phyloP scores from a whole-genome alignment of 2,329 filamentous ascomycete species.

The Hirsutella thompsonii region DNA sequence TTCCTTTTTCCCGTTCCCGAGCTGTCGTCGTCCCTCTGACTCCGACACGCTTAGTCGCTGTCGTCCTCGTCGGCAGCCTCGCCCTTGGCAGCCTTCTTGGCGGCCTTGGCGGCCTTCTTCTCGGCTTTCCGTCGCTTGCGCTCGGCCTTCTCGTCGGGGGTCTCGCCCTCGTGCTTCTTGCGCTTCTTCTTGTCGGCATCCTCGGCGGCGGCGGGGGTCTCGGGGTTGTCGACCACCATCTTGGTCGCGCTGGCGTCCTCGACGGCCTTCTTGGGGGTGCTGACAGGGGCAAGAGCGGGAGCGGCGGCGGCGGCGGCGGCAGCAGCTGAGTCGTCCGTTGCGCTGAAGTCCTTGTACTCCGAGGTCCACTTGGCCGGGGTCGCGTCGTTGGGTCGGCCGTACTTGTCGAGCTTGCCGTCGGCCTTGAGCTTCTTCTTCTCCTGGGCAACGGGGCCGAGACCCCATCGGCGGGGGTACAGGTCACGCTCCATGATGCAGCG shows the following conservation, averaged over 20 bases:
- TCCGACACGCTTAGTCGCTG: slow-evolving; percentile 10
- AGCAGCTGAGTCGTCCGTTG: slow-evolving; percentile 32
- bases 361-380: slow-evolving; percentile 89
- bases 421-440: slow-evolving; percentile 99
- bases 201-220: slow-evolving; percentile 25
- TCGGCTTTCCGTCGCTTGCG: slow-evolving; percentile 47
- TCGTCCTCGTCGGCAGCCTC: slow-evolving; percentile 36
- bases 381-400: slow-evolving; percentile 77
- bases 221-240: slow-evolving; percentile 20
- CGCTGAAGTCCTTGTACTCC: slow-evolving; percentile 83
- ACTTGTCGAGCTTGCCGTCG: slow-evolving; percentile 97
- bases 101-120: slow-evolving; percentile 44
- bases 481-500: slow-evolving; percentile 99
- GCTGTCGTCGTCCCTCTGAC: too few relatives aligned
- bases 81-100: slow-evolving; percentile 40
- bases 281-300: slow-evolving; percentile 31
- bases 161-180: slow-evolving; percentile 75
- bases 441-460: slow-evolving; percentile 77
- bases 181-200: slow-evolving; percentile 52
- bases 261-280: slow-evolving; percentile 21
- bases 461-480: slow-evolving; percentile 93
- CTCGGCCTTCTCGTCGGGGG: slow-evolving; percentile 52
- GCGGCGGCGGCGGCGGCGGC: slow-evolving; percentile 31
- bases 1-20: too few relatives aligned
- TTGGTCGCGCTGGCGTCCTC: slow-evolving; percentile 20